phyloP scores from a whole-genome alignment of 2,329 filamentous ascomycete genomes.

The Amylocarpus encephaloides region DNA sequence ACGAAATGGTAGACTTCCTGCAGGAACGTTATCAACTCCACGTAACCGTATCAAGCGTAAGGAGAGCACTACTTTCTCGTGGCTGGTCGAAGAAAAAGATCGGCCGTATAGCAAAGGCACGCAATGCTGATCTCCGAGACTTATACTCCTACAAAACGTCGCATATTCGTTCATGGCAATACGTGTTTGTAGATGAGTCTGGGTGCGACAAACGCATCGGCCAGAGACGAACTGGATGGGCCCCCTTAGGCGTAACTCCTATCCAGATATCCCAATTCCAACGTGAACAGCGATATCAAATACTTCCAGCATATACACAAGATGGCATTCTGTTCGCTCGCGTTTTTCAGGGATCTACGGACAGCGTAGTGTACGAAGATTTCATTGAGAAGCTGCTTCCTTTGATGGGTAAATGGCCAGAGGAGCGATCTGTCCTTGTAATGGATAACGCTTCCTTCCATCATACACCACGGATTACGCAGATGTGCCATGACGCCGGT shows the following conservation, averaged over 20 bases:
- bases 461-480: constrained; percentile 23
- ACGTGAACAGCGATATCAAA: constrained; percentile 22
- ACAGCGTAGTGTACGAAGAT: constrained; percentile 27
- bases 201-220: no score
- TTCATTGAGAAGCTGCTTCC: constrained; percentile 33
- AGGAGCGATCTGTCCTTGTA: constrained; percentile 32
- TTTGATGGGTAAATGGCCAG: constrained; percentile 29
- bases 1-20: constrained; percentile 19
- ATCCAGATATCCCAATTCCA: constrained; percentile 24
- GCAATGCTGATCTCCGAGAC: constrained; percentile 1
- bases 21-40: constrained; percentile 9
- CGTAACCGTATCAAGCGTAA: neutral
- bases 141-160: neutral
- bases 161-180: neutral
- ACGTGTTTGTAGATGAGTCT: neutral
- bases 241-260: constrained; percentile 29
- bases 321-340: constrained; percentile 24
- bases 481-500: constrained; percentile 26
- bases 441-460: constrained; percentile 36
- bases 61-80: neutral
- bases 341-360: constrained; percentile 29
- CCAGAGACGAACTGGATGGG: constrained; percentile 31
- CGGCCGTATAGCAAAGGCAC: neutral
- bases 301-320: constrained; percentile 24
- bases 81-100: neutral